phyloP scores from a whole-genome alignment of 495 filamentous ascomycete species.

The Geoglossum glabrum region DNA sequence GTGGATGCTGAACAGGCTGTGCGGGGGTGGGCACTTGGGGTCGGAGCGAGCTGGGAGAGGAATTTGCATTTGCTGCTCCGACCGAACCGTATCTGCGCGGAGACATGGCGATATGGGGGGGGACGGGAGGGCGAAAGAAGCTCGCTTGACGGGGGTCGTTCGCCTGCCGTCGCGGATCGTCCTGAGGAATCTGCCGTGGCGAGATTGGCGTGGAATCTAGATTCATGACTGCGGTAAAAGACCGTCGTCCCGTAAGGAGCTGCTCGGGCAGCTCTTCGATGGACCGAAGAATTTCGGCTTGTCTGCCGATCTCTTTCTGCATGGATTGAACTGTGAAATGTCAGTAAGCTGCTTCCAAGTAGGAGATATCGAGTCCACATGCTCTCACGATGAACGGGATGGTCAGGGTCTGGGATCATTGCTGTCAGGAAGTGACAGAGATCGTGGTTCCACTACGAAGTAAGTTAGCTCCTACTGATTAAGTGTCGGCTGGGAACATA shows the following conservation, averaged over 20 bases:
- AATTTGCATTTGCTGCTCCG: slow-evolving; percentile 33
- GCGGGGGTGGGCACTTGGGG: slow-evolving; percentile 45
- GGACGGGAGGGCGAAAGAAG: slow-evolving; percentile 55
- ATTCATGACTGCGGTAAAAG: slow-evolving; percentile 52
- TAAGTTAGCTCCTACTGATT: slow-evolving; percentile 6
- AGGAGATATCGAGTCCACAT: slow-evolving; percentile 14
- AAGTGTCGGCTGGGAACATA: slow-evolving; percentile 45
- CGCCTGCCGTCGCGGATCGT: slow-evolving; percentile 57
- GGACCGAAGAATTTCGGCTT: slow-evolving; percentile 47
- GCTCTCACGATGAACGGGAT: slow-evolving; percentile 41
- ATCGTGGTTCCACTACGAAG: slow-evolving; percentile 18
- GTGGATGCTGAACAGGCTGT: slow-evolving; percentile 42
- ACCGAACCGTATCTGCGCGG: slow-evolving; percentile 76
- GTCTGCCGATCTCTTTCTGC: slow-evolving; percentile 70
- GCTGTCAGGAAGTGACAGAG: slow-evolving; percentile 19
- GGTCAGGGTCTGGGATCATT: slow-evolving; percentile 21
- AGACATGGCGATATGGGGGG: slow-evolving; percentile 54
- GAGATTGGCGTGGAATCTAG: slow-evolving; percentile 60
- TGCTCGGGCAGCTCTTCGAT: slow-evolving; percentile 64
- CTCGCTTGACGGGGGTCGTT: slow-evolving; percentile 24
- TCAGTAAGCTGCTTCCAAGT: not conserved
- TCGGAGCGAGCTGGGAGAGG: slow-evolving; percentile 55
- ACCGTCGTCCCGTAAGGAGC: slow-evolving; percentile 51
- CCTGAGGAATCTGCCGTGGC: slow-evolving; percentile 75
- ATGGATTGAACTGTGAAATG: slow-evolving; percentile 44